Evolutionary conservation across 1,284 basidiomycete species (phyloP), one percentile per base, ranked within the genome.

Genomic region (Austroboletus olivaceoglutinosus): DNA sequence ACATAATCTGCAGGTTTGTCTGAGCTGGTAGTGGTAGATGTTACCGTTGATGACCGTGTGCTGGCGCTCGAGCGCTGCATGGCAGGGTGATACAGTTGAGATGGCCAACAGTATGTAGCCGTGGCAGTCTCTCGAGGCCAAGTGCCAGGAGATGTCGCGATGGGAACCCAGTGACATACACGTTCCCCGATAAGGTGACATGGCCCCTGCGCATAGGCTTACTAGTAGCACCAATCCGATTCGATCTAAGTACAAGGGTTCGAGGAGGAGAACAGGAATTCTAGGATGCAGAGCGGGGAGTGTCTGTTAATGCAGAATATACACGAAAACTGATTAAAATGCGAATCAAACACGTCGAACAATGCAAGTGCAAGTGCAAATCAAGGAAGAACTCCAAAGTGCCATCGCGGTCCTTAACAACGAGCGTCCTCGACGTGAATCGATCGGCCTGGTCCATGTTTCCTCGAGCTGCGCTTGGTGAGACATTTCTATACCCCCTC

Each of bases 1-100:
- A 96, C 91, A 73, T 92, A 92, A 56, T 83, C 80, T 69, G 64
- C 56, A 22, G 65, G 62, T 59, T 70, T 74, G 25, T 60, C 58
- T 36, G 66, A 52, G 47, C 50, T 43, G 15, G n/a, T n/a, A n/a
- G n/a, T n/a, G n/a, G n/a, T n/a, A n/a, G 55, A 47, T 13, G 58
- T 18, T 30, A 57, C 50, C 27, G 60, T 51, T n/a, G 62, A 68
- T 37, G 64, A 53, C 43, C 65, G 56, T 34, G 58, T 66, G 53
- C 59, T 67, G 30, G 57, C 67, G 44, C 64, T 68, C 29, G 64
- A 61, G 45, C 67, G 67, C 41, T 65, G 64, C 64, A 65, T 65
- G 23, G 36, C 45, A 45, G 46, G 27, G 50, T 23, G 21, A 41
- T 21, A 41, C 33, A 25, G 33, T 51, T 39, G 43, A 22, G 38